Conservation (phyloP, 176 grass and related monocot genomes). For the Poa annua region DNA sequence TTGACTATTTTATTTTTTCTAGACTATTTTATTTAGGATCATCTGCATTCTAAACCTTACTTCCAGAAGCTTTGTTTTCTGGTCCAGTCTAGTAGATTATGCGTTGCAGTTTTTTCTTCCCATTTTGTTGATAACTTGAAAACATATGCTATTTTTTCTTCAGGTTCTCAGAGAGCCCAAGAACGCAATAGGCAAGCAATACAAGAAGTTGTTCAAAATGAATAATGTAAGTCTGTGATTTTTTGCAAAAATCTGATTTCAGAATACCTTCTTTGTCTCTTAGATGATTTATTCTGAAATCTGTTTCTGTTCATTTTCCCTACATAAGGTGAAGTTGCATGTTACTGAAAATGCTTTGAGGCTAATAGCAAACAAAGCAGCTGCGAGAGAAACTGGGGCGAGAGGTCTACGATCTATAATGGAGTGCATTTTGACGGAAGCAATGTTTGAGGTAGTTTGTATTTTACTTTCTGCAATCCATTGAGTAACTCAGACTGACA, state of each 20-base stretch:
- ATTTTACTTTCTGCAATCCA: neutral
- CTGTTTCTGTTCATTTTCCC: constrained; percentile 3
- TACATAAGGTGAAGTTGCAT: constrained; percentile 61
- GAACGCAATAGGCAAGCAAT: constrained; percentile 70
- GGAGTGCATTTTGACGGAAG: constrained; percentile 70
- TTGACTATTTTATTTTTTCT: neutral
- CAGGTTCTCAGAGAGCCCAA: constrained; percentile 68
- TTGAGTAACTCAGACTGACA: neutral
- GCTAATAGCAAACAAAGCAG: constrained; percentile 63
- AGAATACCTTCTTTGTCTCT: neutral
- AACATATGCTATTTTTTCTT: constrained; percentile 16
- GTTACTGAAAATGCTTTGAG: constrained; percentile 56
- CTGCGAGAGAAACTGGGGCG: constrained; percentile 45
- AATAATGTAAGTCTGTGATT: constrained; percentile 57
- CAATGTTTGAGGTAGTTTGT: constrained; percentile 70
- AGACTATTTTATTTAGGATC: constrained; percentile 15
- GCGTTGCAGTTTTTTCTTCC: neutral
- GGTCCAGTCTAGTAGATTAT: neutral
- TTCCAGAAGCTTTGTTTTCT: constrained; percentile 11
- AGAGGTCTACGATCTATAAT: constrained; percentile 56
- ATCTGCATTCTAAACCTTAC: neutral
- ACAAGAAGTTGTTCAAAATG: constrained; percentile 76
- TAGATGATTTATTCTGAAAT: neutral
- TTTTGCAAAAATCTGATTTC: neutral
- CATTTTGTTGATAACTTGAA: neutral